Evolutionary conservation across 257 asterid species (phyloP).

Genomic region (Solanum etuberosum): DNA sequence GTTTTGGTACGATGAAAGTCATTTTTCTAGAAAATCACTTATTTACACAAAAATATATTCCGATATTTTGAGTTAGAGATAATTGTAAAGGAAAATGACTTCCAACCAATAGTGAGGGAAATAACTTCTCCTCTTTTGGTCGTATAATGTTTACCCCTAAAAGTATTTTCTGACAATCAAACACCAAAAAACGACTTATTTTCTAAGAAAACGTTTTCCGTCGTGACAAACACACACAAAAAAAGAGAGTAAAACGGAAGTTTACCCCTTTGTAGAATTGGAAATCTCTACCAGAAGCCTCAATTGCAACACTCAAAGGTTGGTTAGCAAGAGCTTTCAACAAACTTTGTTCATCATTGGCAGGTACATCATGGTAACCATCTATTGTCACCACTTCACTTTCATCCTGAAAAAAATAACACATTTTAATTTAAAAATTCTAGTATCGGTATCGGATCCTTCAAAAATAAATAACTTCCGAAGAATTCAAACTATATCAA

Average conservation of each 20-base stretch:
- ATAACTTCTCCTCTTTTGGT: not conserved
- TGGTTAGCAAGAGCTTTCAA: conserved; percentile 36
- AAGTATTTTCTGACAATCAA: not conserved
- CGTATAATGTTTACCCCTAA: not conserved
- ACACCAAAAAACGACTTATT: not conserved
- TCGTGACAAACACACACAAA: not conserved
- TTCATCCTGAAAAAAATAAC: conserved; percentile 6
- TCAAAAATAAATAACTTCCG: not conserved
- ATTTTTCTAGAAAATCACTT: not conserved
- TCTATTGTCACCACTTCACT: conserved; percentile 19
- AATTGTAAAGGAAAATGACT: not conserved
- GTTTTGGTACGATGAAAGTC: not conserved
- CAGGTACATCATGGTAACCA: conserved; percentile 31
- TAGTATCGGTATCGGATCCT: not conserved
- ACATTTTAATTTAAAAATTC: not conserved
- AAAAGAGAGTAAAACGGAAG: not conserved
- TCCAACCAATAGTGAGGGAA: not conserved
- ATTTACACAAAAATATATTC: not conserved
- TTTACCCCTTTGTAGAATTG: conserved; percentile 32
- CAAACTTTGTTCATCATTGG: conserved; percentile 19
- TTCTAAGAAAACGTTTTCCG: not conserved
- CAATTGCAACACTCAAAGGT: conserved; percentile 31
- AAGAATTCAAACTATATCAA: not conserved
- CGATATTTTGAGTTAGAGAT: not conserved
- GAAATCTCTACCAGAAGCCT: conserved; percentile 33